Evolutionary conservation across 1,139 yeast genomes (phyloP), one percentile per base, ranked within the genome.

Genomic region (Taiozyma sp.): DNA sequence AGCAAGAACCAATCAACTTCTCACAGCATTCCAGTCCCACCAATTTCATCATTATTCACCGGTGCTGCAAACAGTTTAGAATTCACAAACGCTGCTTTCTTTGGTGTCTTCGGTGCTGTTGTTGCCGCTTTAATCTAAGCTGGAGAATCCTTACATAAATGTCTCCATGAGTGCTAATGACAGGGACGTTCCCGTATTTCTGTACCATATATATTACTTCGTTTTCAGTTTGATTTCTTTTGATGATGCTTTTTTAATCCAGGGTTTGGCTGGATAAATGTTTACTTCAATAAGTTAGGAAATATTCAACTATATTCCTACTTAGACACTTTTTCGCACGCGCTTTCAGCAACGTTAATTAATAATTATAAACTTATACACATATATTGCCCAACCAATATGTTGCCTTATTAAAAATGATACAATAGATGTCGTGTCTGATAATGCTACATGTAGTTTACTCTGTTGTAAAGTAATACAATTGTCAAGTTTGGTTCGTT

Each of bases 21-120:
- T 4, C n/a, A 22, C 46, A 29, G 24, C 27, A 32, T 16, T 2
- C 45, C 50, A 43, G 44, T 14, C 14, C 45, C 50, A 46, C 39
- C 14, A 28, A 24, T 10, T 10, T 9, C 43, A 8, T 38, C 45
- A 24, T 39, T 14, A 29, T 16, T 39, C n/a, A 29, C 38, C 13
- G 56, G 54, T 48, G 51, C 44, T 19, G 56, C 40, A 44, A 46
- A 44, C 45, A 10, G 24, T 7, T 16, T 44, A n/a, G 46, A 44
- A 32, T 22, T 32, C n/a, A 19, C 48, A 14, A 52, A 46, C 13
- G 42, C 14, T 29, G 43, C 22, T 38, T 19, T 38, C 6, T 43
- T 47, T 24, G 52, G 43, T 16, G 52, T 43, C 22, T 29, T 43
- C 24, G 52, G 50, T 32, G 54, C 41, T 36, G 24, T 32, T 16